phyloP scores from a whole-genome alignment of 345 rosid genomes.

The Eucalyptus cloeziana region DNA sequence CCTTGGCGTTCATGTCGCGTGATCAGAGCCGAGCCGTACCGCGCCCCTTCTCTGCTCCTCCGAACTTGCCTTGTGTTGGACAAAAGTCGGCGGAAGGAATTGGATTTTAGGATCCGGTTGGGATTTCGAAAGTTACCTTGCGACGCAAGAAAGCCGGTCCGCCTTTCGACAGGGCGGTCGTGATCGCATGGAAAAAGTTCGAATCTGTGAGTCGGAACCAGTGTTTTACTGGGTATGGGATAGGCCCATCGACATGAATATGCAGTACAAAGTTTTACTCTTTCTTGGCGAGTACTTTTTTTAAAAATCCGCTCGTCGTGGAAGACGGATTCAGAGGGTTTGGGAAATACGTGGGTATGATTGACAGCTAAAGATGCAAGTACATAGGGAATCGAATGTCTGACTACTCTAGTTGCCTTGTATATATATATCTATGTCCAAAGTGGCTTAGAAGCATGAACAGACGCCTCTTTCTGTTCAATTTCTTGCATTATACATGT shows the following conservation, averaged over 20 bases:
- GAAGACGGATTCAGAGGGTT: not conserved
- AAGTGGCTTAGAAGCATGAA: not conserved
- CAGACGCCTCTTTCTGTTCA: not conserved
- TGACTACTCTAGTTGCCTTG: not conserved
- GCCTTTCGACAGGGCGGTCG: not conserved
- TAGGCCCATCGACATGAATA: not conserved
- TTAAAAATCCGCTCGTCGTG: not conserved
- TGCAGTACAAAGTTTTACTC: not conserved
- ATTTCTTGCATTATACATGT: not conserved
- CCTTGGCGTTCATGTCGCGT: not conserved
- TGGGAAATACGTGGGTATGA: not conserved
- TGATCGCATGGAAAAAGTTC: not conserved
- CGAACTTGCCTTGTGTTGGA: not conserved
- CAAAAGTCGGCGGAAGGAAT: not conserved
- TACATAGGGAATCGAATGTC: not conserved
- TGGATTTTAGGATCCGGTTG: not conserved
- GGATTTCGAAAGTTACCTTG: not conserved
- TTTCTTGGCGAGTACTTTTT: not conserved
- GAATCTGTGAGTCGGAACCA: not conserved
- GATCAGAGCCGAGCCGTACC: not conserved
- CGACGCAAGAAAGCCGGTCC: not conserved
- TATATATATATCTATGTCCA: not conserved
- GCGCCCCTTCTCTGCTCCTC: not conserved
- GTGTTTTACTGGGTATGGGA: not conserved
- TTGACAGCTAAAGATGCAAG: not conserved